Evolutionary conservation across 352 stramenopile genomes (phyloP), one percentile per base, ranked within the genome.

Genomic region (Thalassiosira delicatula): DNA sequence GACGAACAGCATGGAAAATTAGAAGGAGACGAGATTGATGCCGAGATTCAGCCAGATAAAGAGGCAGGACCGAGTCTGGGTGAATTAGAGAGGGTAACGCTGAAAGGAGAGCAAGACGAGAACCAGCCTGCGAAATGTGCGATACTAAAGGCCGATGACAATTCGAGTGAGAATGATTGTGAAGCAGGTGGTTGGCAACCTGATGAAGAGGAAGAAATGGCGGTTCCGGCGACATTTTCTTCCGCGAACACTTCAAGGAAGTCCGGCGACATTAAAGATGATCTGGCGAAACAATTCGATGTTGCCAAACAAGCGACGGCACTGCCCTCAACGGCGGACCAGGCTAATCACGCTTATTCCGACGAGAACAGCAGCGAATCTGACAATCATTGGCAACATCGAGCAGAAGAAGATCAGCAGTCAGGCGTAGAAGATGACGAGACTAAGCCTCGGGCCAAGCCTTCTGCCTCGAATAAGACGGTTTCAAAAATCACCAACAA

Each of bases 361-460:
- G n/a, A n/a, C n/a, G n/a, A n/a, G n/a, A n/a, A n/a, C n/a, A n/a
- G n/a, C n/a, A n/a, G n/a, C n/a, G n/a, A n/a, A n/a, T n/a, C n/a
- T n/a, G n/a, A n/a, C n/a, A n/a, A n/a, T n/a, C n/a, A n/a, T n/a
- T n/a, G n/a, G n/a, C n/a, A n/a, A n/a, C n/a, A n/a, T n/a, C n/a
- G n/a, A n/a, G n/a, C n/a, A n/a, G n/a, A n/a, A n/a, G n/a, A n/a
- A n/a, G n/a, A n/a, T n/a, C n/a, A n/a, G n/a, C 40, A 49, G 19
- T 49, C 40, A 62, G 53, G n/a, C 17, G 60, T 32, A 56, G 27
- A 68, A 25, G 60, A 68, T 9, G 35, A 60, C 7, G 62, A 42
- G 11, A 56, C 4, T 12, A 71, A 56, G 37, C 42, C 62, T 30
- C 21, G 2, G 30, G 61, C 56, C 23, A 42, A 53, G 61, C 19